Evolutionary conservation across 1,284 basidiomycete species (phyloP).

Genomic region (Xanthoconium separans): DNA sequence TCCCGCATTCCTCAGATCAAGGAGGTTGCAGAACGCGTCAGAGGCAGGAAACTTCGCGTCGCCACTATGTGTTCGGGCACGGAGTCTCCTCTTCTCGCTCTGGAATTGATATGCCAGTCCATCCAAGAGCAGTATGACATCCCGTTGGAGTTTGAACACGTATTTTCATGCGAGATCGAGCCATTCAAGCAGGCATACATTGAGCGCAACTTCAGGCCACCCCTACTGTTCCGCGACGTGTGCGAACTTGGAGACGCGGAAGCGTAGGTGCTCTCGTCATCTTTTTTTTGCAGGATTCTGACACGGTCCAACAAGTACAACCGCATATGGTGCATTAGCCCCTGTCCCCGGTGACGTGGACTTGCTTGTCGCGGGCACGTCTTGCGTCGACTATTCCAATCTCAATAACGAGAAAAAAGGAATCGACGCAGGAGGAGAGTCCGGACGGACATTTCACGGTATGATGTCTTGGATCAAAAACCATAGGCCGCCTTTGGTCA

Average conservation of each 20-base stretch:
- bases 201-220: constrained; percentile 91
- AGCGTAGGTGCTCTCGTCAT: constrained; percentile 48
- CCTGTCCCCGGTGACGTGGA: constrained; percentile 91
- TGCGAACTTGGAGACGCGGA: constrained; percentile 81
- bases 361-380: constrained; percentile 88
- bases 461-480: constrained; percentile 93
- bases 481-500: constrained; percentile 86
- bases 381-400: constrained; percentile 95
- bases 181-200: constrained; percentile 99
- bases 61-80: constrained; percentile 99
- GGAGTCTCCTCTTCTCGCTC: constrained; percentile 89
- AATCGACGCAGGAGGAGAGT: constrained; percentile 85
- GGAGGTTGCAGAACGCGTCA: constrained; percentile 66
- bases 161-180: constrained; percentile 97
- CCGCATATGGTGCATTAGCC: constrained; percentile 87
- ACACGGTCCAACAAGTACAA: constrained; percentile 54
- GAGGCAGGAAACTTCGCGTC: constrained; percentile 84
- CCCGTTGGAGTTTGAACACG: constrained; percentile 80
- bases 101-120: constrained; percentile 78
- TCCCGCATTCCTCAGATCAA: constrained; percentile 68
- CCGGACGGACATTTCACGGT: constrained; percentile 84
- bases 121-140: constrained; percentile 70
- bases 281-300: constrained; percentile 5
- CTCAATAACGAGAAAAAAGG: constrained; percentile 93
- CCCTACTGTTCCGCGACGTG: constrained; percentile 91